Base-by-base conservation (phyloP, 164 flowering plant genomes). In the Macadamia integrifolia region DNA sequence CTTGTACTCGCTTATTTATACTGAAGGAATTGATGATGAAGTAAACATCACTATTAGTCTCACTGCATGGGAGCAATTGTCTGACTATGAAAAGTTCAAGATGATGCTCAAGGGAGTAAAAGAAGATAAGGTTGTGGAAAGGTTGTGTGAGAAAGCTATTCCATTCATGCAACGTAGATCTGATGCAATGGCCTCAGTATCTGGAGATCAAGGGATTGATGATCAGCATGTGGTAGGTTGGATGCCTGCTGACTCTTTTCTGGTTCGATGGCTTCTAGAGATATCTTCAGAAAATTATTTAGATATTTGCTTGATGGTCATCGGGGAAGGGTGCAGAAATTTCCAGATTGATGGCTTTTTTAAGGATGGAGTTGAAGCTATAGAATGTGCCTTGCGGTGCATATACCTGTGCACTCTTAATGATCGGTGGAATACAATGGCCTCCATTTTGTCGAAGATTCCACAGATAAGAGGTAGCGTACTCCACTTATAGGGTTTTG, bases 191-290 rank as follows among this genome's bases (percentile, higher is more conserved):
- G 70, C 60, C 44, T 72, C 74, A 29, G 42, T 64, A 43, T 62
- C 71, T 62, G 72, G 50, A 6, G 71, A 60, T 69, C 67, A 65
- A 50, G 65, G 52, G 69, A 49, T 23, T 6, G 50, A 61, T 61
- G 61, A 58, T 50, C 70, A 35, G 59, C 61, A 17, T 64, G 58
- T 75, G 55, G 69, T 5, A 61, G 73, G 79, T 72, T 35, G 48
- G 65, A 61, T 74, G 48, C 69, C 55, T n/a, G 62, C 69, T 10
- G 90, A 86, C 52, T 85, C 98, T 60, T 89, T 83, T 84, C 68
- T 95, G 69, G 90, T 89, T 50, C 84, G 83, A 76, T 95, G 99
- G 99, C 62, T 95, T 75, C 88, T 85, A 80, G 98, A 95, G 71
- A 75, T 78, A 66, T 87, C 96, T 71, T 58, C 76, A 35, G 87